Evolutionary conservation across 495 filamentous ascomycete genomes (phyloP).

Genomic region (Sphaerosporella brunnea): DNA sequence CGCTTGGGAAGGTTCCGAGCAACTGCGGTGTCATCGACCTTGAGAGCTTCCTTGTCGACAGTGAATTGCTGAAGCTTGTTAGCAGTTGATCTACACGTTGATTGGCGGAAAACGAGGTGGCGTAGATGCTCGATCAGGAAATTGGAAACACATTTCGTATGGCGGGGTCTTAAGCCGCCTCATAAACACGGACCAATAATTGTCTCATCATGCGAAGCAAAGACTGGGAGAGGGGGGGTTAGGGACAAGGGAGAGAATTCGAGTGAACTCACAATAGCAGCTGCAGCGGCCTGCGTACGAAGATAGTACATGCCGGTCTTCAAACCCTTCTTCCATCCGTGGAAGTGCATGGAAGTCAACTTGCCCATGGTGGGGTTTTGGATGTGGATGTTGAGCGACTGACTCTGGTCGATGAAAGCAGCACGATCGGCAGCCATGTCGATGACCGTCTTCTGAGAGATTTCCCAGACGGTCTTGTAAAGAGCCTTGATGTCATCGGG

Average conservation of each 20-base stretch:
- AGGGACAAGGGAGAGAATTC: too few species aligned
- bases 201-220: constrained; percentile 12
- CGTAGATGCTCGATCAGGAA: not conserved
- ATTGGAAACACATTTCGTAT: constrained; percentile 9
- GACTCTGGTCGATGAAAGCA: constrained; percentile 95
- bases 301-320: constrained; percentile 99
- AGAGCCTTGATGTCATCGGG: constrained; percentile 87
- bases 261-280: constrained; percentile 44
- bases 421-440: constrained; percentile 97
- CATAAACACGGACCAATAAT: constrained; percentile 19
- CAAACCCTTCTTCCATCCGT: constrained; percentile 94
- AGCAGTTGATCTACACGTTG: not conserved
- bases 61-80: constrained; percentile 53
- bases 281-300: constrained; percentile 88
- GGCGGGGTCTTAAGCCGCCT: constrained; percentile 17
- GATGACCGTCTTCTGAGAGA: constrained; percentile 85
- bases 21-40: constrained; percentile 70
- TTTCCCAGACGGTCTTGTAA: constrained; percentile 99
- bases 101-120: not conserved
- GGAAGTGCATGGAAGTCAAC: constrained; percentile 98
- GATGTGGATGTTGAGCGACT: constrained; percentile 98
- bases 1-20: constrained; percentile 31
- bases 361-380: constrained; percentile 99
- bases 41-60: constrained; percentile 89
- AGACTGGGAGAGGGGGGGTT: too few species aligned